These are phyloP conservation scores for Pinus albicaulis DNA, from an alignment of 75 land plant genomes.

Conservation along the genomic window DNA sequence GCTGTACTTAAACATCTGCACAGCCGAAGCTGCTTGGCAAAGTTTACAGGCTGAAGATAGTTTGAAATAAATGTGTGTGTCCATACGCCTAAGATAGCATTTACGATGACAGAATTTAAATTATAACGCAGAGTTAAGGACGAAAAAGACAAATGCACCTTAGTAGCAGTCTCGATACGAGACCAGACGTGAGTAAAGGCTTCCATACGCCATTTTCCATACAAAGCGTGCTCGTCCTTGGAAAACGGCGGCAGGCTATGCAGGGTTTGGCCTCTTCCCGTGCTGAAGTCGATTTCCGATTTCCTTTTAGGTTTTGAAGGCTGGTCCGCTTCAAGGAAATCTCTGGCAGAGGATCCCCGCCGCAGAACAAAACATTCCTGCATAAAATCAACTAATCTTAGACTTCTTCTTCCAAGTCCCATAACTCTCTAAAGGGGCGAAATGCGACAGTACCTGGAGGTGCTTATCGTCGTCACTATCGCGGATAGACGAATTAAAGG, in stretches of 20 bases:
- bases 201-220: constrained; percentile 41
- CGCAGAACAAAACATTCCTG: constrained; percentile 10
- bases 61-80: no score
- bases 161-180: constrained; percentile 49
- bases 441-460: no score
- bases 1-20: no score
- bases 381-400: not conserved
- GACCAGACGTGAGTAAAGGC: constrained; percentile 60
- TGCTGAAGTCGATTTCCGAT: not conserved
- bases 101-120: no score
- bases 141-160: constrained; percentile 26
- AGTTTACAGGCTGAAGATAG: no score
- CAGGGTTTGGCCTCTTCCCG: not conserved
- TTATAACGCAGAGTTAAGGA: no score
- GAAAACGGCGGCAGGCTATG: not conserved
- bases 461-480: no score
- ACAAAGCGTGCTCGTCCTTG: constrained; percentile 20
- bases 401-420: no score
- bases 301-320: constrained; percentile 3
- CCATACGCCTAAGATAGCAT: no score
- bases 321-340: not conserved
- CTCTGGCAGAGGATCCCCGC: not conserved
- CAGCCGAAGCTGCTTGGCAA: no score
- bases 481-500: no score
- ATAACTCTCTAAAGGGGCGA: no score